Evolutionary conservation across 2,329 filamentous ascomycete species (phyloP).

Genomic region (Talaromyces atroroseus): DNA sequence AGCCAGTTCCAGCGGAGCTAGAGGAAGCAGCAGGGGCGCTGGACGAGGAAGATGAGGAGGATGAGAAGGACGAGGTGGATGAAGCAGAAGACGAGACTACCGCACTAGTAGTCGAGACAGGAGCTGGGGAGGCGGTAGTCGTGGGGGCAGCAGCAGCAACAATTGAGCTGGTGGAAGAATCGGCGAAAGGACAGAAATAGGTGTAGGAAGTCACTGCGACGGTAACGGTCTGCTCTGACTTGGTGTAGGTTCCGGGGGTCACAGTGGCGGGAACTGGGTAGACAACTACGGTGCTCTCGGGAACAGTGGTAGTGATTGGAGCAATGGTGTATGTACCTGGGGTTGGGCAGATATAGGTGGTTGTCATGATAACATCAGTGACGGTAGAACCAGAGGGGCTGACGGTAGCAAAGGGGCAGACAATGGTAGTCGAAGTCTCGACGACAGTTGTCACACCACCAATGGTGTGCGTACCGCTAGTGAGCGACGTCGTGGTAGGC

Average conservation of each 20-base stretch:
- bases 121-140: conserved; percentile 16
- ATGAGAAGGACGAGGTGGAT: too few relatives aligned
- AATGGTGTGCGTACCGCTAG: conserved; percentile 61
- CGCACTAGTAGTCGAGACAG: conserved; percentile 22
- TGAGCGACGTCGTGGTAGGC: conserved; percentile 56
- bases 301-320: conserved; percentile 58
- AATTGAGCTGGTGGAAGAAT: conserved; percentile 23
- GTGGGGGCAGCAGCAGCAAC: conserved; percentile 22
- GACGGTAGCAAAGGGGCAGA: conserved; percentile 64
- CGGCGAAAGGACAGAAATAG: conserved; percentile 64
- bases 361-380: conserved; percentile 63
- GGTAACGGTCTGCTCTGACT: conserved; percentile 61
- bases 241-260: conserved; percentile 67
- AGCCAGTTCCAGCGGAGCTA: conserved; percentile 23
- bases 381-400: conserved; percentile 53
- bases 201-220: conserved; percentile 63
- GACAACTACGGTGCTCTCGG: conserved; percentile 48
- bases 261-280: conserved; percentile 62
- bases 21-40: conserved; percentile 16
- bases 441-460: conserved; percentile 71
- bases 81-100: conserved; percentile 17
- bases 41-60: conserved; percentile 20
- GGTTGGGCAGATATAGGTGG: conserved; percentile 67
- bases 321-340: conserved; percentile 72
- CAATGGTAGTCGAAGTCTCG: conserved; percentile 59